Conservation (phyloP, 1,284 basidiomycete species). For the Sporisorium scitamineum region DNA sequence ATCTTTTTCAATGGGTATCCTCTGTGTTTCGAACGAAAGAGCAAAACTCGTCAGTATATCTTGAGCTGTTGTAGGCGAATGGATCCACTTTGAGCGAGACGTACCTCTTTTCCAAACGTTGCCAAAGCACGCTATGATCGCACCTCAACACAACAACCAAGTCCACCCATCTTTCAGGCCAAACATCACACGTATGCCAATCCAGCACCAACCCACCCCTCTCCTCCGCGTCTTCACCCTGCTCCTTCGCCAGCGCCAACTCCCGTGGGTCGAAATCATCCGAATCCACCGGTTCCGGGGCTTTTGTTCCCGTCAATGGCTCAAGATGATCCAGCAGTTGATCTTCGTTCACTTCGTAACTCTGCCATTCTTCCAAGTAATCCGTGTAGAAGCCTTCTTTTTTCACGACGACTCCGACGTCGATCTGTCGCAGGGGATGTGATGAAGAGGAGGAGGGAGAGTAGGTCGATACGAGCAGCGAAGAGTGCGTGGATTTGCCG, state of each 20-base stretch:
- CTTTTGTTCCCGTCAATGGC: slow-evolving; percentile 54
- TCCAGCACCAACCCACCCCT: slow-evolving; percentile 84
- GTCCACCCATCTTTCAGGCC: slow-evolving; percentile 96
- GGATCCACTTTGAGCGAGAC: background rate
- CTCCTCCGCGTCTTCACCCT: slow-evolving; percentile 44
- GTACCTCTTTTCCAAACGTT: slow-evolving; percentile 90
- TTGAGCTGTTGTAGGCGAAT: background rate
- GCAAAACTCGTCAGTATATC: background rate
- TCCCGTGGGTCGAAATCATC: slow-evolving; percentile 30
- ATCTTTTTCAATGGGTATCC: slow-evolving; percentile 92
- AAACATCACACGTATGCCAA: slow-evolving; percentile 95
- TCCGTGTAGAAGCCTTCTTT: slow-evolving; percentile 83
- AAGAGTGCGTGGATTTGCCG: slow-evolving; percentile 89
- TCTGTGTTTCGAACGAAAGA: slow-evolving; percentile 71
- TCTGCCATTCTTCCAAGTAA: slow-evolving; percentile 94
- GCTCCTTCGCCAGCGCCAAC: slow-evolving; percentile 21
- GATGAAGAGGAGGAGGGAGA: slow-evolving; percentile 34
- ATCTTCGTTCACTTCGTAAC: slow-evolving; percentile 94
- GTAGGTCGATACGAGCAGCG: slow-evolving; percentile 48
- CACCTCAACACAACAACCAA: slow-evolving; percentile 94
- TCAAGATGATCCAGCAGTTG: slow-evolving; percentile 62
- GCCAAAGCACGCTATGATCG: slow-evolving; percentile 89
- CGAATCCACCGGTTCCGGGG: slow-evolving; percentile 59
- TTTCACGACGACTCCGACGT: slow-evolving; percentile 90
- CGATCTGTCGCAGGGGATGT: slow-evolving; percentile 75